Base-by-base conservation (phyloP, 768 basidiomycete species). In the Asterophora parasitica region DNA sequence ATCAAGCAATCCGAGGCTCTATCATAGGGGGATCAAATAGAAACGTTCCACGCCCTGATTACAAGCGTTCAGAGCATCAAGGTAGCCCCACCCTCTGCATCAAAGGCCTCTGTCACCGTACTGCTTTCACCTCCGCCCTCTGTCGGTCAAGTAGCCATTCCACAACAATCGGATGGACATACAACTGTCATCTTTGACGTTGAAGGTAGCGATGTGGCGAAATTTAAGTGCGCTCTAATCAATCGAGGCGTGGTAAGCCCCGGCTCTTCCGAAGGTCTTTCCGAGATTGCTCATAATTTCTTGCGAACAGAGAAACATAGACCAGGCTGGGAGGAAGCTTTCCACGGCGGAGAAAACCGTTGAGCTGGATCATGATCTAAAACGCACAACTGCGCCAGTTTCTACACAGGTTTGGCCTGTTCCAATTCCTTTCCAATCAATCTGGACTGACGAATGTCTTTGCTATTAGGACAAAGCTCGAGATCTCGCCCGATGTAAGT, bases 1-100 rank as follows among this genome's bases (percentile, higher is more conserved):
- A 13, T 1, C 9, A 42, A 32, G 12, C 34, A 33, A 15, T 12
- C n/a, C 26, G 7, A 35, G 28, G 23, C 39, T 17, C 4, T 31
- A 2, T 4, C 30, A 31, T 10, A 61, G 59, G 75, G 69, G 13
- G 78, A 75, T 48, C 58, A 65, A 36, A 69, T 75, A 36, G 82
- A 83, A 33, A 79, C 77, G 4, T 61, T 83, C 16, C 67, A 72
- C 43, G 61, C 79, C 2, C 63, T 65, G 3, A 82, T 76, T 58
- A 32, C 58, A 0, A 64, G 59, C 15, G 50, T 77, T 16, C 48
- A 56, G 27, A 49, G 40, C 6, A 43, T 64, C 10, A 55, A 53
- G 19, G 53, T 64, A 38, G 59, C 59, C n/a, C 61, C 48, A 46
- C 53, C 35, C 28, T 66, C 20, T 43, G 59, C 54, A 46, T 57